phyloP scores from a whole-genome alignment of 169 alveolate genomes.

The Theileria sp. region DNA sequence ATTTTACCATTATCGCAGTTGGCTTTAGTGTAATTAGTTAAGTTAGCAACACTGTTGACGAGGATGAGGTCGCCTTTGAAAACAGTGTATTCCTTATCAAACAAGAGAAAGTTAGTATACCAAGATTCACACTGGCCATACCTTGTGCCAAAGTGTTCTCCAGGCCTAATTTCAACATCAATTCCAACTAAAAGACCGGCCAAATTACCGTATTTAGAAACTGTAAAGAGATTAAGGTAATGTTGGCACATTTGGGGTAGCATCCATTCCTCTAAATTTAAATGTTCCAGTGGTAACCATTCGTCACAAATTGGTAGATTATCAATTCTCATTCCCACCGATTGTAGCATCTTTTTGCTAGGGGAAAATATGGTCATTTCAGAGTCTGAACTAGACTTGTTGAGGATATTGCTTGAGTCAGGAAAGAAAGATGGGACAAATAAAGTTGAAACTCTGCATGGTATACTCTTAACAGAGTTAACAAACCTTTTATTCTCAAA shows the following conservation, averaged over 20 bases:
- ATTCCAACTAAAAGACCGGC: slow-evolving; percentile 80
- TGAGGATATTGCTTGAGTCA: slow-evolving; percentile 70
- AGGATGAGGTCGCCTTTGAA: slow-evolving; percentile 64
- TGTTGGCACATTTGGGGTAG: slow-evolving; percentile 77
- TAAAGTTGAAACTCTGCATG: slow-evolving; percentile 76
- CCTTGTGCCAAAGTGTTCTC: slow-evolving; percentile 78
- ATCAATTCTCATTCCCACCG: slow-evolving; percentile 68
- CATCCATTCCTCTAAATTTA: slow-evolving; percentile 67
- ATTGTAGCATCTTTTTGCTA: slow-evolving; percentile 70
- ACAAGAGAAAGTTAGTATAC: slow-evolving; percentile 76
- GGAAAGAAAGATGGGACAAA: slow-evolving; percentile 80
- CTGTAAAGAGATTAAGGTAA: slow-evolving; percentile 56
- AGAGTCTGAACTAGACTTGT: slow-evolving; percentile 70
- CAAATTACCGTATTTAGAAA: slow-evolving; percentile 68
- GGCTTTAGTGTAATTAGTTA: slow-evolving; percentile 67
- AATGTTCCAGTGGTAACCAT: slow-evolving; percentile 61
- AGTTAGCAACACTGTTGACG: slow-evolving; percentile 66
- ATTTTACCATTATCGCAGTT: slow-evolving; percentile 64
- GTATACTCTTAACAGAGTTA: slow-evolving; percentile 74
- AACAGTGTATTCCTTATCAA: slow-evolving; percentile 67
- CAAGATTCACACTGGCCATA: slow-evolving; percentile 79
- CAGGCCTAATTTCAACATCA: slow-evolving; percentile 83
- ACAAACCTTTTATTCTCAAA: slow-evolving; percentile 61
- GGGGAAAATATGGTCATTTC: slow-evolving; percentile 81
- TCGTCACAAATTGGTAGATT: slow-evolving; percentile 56